These are phyloP conservation scores for Chalaropsis thielavioides DNA, from an alignment of 2,329 filamentous ascomycete genomes.

Conservation along the genomic window DNA sequence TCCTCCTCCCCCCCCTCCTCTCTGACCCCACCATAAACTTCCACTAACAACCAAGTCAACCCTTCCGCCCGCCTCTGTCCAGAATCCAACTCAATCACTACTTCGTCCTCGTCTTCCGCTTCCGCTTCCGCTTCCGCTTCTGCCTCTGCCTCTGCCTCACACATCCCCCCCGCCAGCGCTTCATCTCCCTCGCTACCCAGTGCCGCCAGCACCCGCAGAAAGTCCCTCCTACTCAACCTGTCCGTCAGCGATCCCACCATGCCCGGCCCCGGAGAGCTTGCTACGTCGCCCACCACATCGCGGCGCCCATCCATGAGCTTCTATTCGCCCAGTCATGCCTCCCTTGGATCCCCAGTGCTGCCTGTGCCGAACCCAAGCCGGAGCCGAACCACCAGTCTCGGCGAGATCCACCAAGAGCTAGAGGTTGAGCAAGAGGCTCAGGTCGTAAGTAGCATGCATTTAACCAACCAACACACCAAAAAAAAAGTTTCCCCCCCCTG, in stretches of 20 bases:
- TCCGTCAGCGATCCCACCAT: conserved; percentile 56
- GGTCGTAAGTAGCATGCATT: conserved; percentile 38
- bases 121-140: conserved; percentile 3
- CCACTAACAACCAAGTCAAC: neutral
- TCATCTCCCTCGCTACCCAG: neutral
- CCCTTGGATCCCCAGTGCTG: neutral
- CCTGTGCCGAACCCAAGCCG: conserved; percentile 43
- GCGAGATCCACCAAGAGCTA: conserved; percentile 64
- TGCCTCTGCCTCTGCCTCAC: neutral
- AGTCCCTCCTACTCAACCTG: conserved; percentile 58
- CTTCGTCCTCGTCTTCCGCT: neutral
- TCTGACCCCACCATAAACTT: neutral
- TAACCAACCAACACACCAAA: neutral
- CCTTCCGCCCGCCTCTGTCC: neutral
- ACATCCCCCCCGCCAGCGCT: neutral
- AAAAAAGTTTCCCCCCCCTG: neutral
- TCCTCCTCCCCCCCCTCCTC: neutral
- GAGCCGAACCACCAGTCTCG: conserved; percentile 53
- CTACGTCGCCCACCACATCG: conserved; percentile 25
- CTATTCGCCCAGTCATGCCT: conserved; percentile 1
- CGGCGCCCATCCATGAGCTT: conserved; percentile 19
- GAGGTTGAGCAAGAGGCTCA: conserved; percentile 69
- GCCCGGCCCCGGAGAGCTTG: conserved; percentile 56
- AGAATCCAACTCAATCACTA: neutral
- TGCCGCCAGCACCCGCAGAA: conserved; percentile 35